Percentiles rank a stretch among this genome's conserved stretches.
These are phyloP conservation scores for Camillea tinctor DNA, from an alignment of 2,329 filamentous ascomycete species.

Conservation along the genomic window DNA sequence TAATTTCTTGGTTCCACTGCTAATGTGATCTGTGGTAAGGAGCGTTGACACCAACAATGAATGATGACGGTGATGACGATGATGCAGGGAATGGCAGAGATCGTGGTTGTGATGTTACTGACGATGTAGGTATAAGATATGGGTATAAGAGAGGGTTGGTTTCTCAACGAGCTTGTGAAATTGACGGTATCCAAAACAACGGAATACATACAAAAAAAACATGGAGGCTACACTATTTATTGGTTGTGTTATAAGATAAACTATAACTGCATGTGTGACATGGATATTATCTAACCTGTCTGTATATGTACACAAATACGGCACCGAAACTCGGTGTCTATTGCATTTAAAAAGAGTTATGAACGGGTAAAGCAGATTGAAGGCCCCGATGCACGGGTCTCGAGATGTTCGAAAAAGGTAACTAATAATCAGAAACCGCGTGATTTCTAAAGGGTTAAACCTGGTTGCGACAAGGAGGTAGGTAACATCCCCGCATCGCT, in stretches of 20 bases:
- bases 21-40: neutral
- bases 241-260: no score
- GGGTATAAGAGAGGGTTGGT: no score
- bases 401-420: neutral
- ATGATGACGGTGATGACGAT: neutral
- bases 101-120: no score
- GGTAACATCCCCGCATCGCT: neutral
- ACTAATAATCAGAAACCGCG: neutral
- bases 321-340: neutral
- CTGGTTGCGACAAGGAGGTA: conserved; percentile 1
- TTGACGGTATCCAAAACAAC: neutral
- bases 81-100: no score
- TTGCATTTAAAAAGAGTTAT: neutral
- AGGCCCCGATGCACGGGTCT: conserved; percentile 1
- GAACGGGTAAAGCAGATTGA: neutral
- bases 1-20: conserved; percentile 1
- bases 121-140: neutral
- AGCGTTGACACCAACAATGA: neutral
- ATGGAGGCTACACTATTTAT: neutral
- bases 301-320: neutral
- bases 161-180: neutral
- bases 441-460: neutral
- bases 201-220: neutral
- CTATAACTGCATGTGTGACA: neutral
- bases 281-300: neutral